Conservation (phyloP, 2,329 filamentous ascomycete genomes). For the Cercospora janseana region DNA sequence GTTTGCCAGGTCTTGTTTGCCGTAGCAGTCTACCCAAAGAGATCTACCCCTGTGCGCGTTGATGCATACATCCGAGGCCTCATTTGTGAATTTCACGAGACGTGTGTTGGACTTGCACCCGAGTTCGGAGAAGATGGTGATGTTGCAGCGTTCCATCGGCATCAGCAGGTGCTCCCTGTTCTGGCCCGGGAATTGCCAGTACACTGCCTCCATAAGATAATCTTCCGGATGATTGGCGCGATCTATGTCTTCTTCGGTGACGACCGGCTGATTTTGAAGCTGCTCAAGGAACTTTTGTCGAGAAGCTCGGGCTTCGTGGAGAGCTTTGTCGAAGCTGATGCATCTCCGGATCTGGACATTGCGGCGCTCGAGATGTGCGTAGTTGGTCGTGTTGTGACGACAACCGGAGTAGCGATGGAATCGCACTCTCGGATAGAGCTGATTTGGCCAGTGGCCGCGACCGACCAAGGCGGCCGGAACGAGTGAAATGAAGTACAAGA, state of each 20-base stretch:
- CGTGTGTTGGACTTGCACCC: conserved; percentile 2
- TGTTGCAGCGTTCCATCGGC: conserved; percentile 6
- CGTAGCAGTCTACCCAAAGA: conserved; percentile 1
- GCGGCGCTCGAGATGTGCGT: not conserved
- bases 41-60: not conserved
- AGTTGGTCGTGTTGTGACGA: conserved; percentile 3
- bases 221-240: conserved; percentile 15
- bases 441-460: conserved; percentile 2
- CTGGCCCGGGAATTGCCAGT: conserved; percentile 1
- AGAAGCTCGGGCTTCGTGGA: too few species aligned
- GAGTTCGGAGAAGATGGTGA: conserved; percentile 8
- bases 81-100: conserved; percentile 7
- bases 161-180: not conserved
- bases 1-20: not conserved
- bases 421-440: conserved; percentile 2
- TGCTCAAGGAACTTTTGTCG: not conserved
- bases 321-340: not conserved
- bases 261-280: not conserved
- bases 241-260: conserved; percentile 9
- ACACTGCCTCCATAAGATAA: conserved; percentile 12
- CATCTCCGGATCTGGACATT: not conserved
- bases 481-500: too few species aligned
- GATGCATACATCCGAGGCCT: conserved; percentile 1
- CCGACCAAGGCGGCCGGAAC: not conserved
- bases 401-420: conserved; percentile 7